Base-by-base conservation (phyloP, 164 flowering plant species). In the Aristolochia fimbriata region DNA sequence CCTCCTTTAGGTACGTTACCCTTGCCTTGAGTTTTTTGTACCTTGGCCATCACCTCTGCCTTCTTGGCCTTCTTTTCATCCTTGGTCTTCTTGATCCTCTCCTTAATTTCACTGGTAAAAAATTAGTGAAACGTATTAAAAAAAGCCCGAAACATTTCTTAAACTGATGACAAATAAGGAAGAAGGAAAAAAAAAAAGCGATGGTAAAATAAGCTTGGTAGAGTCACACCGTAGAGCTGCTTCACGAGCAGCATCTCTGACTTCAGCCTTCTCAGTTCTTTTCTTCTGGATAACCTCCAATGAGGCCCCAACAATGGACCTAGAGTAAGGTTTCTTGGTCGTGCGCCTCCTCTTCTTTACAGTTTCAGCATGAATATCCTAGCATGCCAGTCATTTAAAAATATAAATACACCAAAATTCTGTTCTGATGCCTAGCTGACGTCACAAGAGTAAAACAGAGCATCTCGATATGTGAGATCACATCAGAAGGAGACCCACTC, bases 21-120 rank as follows among this genome's bases (percentile, higher is more conserved):
- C 74, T 77, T 79, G 41, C 61, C 41, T 51, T 72, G 76, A 22
- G 55, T 27, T 58, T 75, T 72, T 46, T 74, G 76, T 0, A 72
- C 4, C 67, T 79, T 79, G 46, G 80, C 59, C 65, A 33, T 63
- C 47, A 70, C 64, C 61, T 79, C 83, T 11, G 80, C 83, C 48
- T 77, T 76, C 65, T 79, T 79, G 15, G 80, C 83, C 65, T 77
- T 76, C 76, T 79, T 77, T 31, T 75, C 79, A 55, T 77, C 83
- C 71, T 79, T 79, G 15, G 83, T 75, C 46, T 79, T 79, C 76
- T 77, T 77, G 47, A 77, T 67, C 59, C 83, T 73, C 63, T 75
- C 83, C 70, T 79, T 79, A 19, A 77, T 67, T 52, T 79, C 79
- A 62, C 81, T 77, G 76, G 56, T 65, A 3, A 48, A 27, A 59